phyloP scores from a whole-genome alignment of 257 asterid genomes.

The Nicotiana sylvestris region DNA sequence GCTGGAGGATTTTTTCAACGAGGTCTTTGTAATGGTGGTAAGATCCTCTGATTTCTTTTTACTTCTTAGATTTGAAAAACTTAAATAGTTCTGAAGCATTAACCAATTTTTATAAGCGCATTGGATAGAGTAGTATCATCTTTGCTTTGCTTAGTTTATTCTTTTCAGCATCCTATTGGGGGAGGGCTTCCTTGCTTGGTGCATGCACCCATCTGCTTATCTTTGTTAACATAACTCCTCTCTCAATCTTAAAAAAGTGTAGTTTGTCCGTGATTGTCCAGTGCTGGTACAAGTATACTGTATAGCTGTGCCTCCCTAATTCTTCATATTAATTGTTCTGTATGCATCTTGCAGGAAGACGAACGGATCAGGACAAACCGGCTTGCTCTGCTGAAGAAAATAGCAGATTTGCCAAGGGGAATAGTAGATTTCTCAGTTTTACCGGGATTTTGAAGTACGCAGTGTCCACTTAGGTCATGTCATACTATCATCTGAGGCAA shows the following conservation, averaged over 20 bases:
- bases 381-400: constrained; percentile 68
- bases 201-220: background rate
- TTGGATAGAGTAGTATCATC: background rate
- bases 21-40: constrained; percentile 97
- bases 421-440: constrained; percentile 82
- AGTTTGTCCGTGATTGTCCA: background rate
- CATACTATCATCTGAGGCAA: background rate
- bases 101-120: background rate
- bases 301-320: background rate
- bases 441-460: constrained; percentile 41
- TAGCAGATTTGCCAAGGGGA: constrained; percentile 86
- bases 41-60: constrained; percentile 22
- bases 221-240: background rate
- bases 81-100: background rate
- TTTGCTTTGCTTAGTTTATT: background rate
- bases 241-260: background rate
- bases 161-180: background rate
- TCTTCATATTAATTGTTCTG: background rate
- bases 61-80: background rate
- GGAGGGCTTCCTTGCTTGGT: background rate
- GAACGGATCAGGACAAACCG: constrained; percentile 78
- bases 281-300: background rate
- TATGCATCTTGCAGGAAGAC: constrained; percentile 59
- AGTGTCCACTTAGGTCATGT: background rate
- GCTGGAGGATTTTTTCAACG: constrained; percentile 76